Evolutionary conservation across 2,329 filamentous ascomycete genomes (phyloP).

Genomic region (Colletotrichum sp.): DNA sequence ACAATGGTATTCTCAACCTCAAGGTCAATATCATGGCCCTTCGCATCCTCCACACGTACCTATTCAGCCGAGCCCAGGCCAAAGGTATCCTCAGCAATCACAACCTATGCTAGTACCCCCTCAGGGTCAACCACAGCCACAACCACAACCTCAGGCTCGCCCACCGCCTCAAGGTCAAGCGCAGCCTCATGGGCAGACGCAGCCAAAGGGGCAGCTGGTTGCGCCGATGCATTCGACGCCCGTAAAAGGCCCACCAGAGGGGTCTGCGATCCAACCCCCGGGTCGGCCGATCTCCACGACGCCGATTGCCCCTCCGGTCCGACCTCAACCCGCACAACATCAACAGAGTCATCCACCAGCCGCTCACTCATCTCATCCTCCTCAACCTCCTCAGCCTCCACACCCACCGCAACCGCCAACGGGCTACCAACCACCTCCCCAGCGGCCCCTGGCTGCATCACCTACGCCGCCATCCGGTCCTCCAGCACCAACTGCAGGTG

Average conservation of each 20-base stretch:
- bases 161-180: conserved; percentile 22
- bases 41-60: conserved; percentile 4
- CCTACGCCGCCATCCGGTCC: conserved; percentile 10
- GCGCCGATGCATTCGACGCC: conserved; percentile 39
- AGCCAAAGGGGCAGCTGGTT: conserved; percentile 37
- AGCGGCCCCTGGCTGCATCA: conserved; percentile 20
- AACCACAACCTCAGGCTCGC: conserved; percentile 22
- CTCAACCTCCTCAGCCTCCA: conserved; percentile 31
- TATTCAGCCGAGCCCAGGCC: conserved; percentile 16
- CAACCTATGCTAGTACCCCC: conserved; percentile 16
- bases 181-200: conserved; percentile 29
- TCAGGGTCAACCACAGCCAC: conserved; percentile 3
- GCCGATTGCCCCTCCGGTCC: conserved; percentile 36
- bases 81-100: conserved; percentile 20
- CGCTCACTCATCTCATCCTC: not conserved
- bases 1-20: conserved; percentile 19
- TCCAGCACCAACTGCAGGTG: conserved; percentile 2
- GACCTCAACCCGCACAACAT: conserved; percentile 32
- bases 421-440: not conserved
- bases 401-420: conserved; percentile 32
- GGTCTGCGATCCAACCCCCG: conserved; percentile 22
- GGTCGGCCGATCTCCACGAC: conserved; percentile 35
- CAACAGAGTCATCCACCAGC: not conserved
- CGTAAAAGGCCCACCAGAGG: conserved; percentile 10
- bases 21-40: conserved; percentile 14